Conservation (phyloP, 345 rosid species). For the Eucalyptus virginea region DNA sequence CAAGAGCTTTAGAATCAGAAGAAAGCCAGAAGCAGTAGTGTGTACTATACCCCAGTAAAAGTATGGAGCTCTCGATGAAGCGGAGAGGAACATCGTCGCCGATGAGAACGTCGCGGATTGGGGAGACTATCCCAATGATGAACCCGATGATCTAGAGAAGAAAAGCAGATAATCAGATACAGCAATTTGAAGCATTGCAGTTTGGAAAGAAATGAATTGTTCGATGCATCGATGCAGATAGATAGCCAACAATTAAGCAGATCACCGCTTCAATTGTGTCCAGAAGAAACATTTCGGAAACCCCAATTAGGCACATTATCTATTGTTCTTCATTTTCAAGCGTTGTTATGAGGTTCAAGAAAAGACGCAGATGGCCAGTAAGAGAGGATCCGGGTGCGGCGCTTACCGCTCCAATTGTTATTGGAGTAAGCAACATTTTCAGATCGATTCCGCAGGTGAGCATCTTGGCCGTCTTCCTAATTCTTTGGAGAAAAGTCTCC, state of each 20-base stretch:
- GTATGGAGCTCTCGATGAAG: slow-evolving; percentile 10
- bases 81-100: slow-evolving; percentile 27
- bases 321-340: background rate
- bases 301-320: background rate
- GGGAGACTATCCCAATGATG: slow-evolving; percentile 14
- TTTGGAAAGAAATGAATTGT: background rate
- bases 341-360: background rate
- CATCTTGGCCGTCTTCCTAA: background rate
- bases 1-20: background rate
- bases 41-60: slow-evolving; percentile 14
- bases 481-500: background rate
- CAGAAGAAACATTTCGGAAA: background rate
- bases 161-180: background rate
- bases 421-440: slow-evolving; percentile 17
- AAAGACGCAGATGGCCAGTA: background rate
- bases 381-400: background rate
- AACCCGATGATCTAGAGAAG: slow-evolving; percentile 21
- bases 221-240: background rate
- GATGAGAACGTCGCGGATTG: slow-evolving; percentile 6
- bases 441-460: slow-evolving; percentile 2
- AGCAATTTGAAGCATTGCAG: background rate
- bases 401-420: slow-evolving; percentile 19
- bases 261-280: background rate
- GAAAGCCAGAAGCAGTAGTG: background rate
- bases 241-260: background rate